Evolutionary conservation across 352 stramenopile genomes (phyloP).

Genomic region (Pythium brassicae): DNA sequence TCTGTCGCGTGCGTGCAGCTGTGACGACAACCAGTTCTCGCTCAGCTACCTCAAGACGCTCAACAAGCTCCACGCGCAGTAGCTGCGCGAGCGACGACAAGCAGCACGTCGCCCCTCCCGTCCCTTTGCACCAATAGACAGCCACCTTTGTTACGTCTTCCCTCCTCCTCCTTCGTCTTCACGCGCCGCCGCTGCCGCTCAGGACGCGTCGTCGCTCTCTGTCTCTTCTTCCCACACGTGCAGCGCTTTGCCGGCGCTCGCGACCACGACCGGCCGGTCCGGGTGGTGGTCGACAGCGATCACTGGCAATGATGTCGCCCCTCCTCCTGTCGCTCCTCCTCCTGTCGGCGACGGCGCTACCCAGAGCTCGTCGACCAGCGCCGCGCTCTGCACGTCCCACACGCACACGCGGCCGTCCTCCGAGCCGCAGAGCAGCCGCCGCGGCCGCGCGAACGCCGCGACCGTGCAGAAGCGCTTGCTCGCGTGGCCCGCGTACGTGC

Average conservation of each 20-base stretch:
- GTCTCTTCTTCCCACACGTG: conserved; percentile 34
- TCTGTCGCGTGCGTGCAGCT: conserved; percentile 36
- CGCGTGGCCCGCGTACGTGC: conserved; percentile 66
- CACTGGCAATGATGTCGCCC: conserved; percentile 78
- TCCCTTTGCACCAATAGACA: conserved; percentile 44
- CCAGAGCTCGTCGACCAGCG: conserved; percentile 31
- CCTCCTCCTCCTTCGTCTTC: neutral
- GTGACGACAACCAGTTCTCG: conserved; percentile 88
- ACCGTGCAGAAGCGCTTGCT: conserved; percentile 88
- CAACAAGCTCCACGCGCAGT: conserved; percentile 40
- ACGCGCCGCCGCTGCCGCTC: neutral
- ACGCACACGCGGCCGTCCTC: conserved; percentile 91
- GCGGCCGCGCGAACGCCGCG: conserved; percentile 48
- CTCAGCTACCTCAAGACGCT: conserved; percentile 80
- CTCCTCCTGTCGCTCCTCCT: conserved; percentile 2
- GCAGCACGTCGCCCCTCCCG: neutral
- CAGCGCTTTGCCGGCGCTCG: conserved; percentile 75
- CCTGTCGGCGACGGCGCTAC: neutral
- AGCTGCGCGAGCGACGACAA: too few relatives aligned
- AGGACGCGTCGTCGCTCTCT: too few relatives aligned
- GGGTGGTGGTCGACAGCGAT: conserved; percentile 86
- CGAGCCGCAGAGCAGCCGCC: conserved; percentile 81
- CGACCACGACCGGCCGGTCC: conserved; percentile 50
- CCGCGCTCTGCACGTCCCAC: conserved; percentile 88
- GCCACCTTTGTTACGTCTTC: too few relatives aligned